Conservation (phyloP, 768 basidiomycete genomes). For the Suillus fuscotomentosus region DNA sequence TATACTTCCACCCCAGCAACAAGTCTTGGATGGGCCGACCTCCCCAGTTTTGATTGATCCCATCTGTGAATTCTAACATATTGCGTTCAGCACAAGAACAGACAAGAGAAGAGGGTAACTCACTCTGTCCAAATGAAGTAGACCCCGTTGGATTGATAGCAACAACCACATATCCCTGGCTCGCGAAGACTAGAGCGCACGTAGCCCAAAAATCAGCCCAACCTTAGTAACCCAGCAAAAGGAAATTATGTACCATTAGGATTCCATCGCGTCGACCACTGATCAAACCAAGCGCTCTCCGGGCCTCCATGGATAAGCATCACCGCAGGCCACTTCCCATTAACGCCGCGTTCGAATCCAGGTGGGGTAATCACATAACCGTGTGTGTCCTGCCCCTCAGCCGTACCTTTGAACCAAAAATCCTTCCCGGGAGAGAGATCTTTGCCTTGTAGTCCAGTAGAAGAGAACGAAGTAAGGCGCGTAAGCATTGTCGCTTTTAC, state of each 20-base stretch:
- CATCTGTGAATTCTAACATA: slow-evolving; percentile 69
- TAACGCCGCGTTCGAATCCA: slow-evolving; percentile 64
- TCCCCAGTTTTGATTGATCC: slow-evolving; percentile 79
- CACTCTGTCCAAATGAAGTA: slow-evolving; percentile 89
- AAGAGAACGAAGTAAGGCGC: slow-evolving; percentile 67
- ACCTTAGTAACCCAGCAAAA: background rate
- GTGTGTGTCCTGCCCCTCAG: slow-evolving; percentile 65
- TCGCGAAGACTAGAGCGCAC: slow-evolving; percentile 61
- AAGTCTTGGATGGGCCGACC: slow-evolving; percentile 83
- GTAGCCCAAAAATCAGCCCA: background rate
- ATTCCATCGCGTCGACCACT: slow-evolving; percentile 94
- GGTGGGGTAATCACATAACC: slow-evolving; percentile 84
- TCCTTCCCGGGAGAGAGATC: slow-evolving; percentile 64
- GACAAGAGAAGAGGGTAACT: background rate
- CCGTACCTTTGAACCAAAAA: slow-evolving; percentile 88
- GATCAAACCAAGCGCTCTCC: slow-evolving; percentile 85
- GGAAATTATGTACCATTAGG: slow-evolving; percentile 55
- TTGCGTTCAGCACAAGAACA: background rate
- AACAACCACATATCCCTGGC: slow-evolving; percentile 86
- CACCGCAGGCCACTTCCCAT: slow-evolving; percentile 76
- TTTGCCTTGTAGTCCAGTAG: slow-evolving; percentile 54
- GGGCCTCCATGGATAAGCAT: slow-evolving; percentile 85
- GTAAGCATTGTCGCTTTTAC: slow-evolving; percentile 35
- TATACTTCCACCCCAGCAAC: slow-evolving; percentile 70
- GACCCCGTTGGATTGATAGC: slow-evolving; percentile 93